phyloP scores from a whole-genome alignment of 805 yeast genomes.

The Hanseniaspora nectarophila region DNA sequence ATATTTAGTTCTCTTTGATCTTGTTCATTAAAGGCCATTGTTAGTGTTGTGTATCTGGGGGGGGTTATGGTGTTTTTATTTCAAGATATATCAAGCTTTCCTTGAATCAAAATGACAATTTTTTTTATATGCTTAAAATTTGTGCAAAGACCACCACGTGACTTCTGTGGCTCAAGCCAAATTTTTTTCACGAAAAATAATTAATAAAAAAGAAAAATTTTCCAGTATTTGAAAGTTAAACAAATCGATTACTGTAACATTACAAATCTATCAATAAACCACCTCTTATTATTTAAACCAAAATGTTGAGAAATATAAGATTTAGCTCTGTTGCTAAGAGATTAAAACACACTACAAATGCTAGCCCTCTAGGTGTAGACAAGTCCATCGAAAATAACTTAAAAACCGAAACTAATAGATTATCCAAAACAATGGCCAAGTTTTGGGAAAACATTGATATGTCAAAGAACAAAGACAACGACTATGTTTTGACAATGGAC shows the following conservation, averaged over 20 bases:
- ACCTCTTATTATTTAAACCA: too few relatives aligned
- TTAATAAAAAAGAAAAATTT: too few relatives aligned
- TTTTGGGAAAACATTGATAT: constrained; percentile 68
- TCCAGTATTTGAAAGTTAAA: too few relatives aligned
- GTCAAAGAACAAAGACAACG: constrained; percentile 18
- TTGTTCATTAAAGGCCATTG: constrained; percentile 25
- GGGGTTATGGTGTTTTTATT: not conserved
- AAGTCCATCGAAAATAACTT: constrained; percentile 40
- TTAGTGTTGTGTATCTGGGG: constrained; percentile 15
- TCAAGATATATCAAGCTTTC: too few relatives aligned
- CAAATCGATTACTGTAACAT: too few relatives aligned
- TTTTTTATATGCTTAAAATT: too few relatives aligned
- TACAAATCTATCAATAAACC: too few relatives aligned
- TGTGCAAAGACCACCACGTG: too few relatives aligned
- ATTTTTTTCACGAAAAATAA: too few relatives aligned
- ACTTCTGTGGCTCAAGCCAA: too few relatives aligned
- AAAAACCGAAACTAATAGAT: constrained; percentile 52
- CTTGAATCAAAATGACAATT: too few relatives aligned
- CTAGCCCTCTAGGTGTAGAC: constrained; percentile 24
- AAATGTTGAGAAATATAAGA: not conserved
- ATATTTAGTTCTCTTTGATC: constrained; percentile 24
- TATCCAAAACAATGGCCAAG: constrained; percentile 54
- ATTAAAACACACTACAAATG: constrained; percentile 6
- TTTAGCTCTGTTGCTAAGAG: not conserved
- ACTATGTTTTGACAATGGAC: constrained; percentile 53